Conservation (phyloP, 2,329 filamentous ascomycete genomes). For the Trichophyton verrucosum region DNA sequence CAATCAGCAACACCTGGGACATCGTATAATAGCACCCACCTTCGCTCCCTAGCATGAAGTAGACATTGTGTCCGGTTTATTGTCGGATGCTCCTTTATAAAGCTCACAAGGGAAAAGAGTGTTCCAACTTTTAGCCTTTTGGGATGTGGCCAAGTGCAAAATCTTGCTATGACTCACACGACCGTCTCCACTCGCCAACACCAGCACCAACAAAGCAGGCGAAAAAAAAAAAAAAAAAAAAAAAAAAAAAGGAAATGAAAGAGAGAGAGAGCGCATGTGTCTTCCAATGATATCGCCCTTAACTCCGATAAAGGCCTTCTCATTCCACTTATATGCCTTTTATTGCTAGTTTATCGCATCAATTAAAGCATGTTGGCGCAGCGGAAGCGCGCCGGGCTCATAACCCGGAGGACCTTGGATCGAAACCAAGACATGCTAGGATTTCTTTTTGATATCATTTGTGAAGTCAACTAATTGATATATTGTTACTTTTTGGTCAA, state of each 20-base stretch:
- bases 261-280: background rate
- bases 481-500: background rate
- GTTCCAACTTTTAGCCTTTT: background rate
- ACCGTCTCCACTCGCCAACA: background rate
- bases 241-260: background rate
- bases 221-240: background rate
- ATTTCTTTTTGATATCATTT: slow-evolving; percentile 4
- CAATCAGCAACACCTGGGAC: too few relatives aligned
- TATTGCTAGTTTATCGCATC: background rate
- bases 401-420: slow-evolving; percentile 27
- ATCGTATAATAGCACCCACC: too few relatives aligned
- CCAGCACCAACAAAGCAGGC: background rate
- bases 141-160: background rate
- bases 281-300: background rate
- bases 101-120: background rate
- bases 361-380: slow-evolving; percentile 21
- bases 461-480: background rate
- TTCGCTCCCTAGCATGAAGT: too few relatives aligned
- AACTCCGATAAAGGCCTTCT: background rate
- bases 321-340: background rate
- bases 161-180: background rate
- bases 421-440: slow-evolving; percentile 15
- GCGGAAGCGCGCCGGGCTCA: slow-evolving; percentile 30
- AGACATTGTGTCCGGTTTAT: background rate
- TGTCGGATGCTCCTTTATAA: background rate